Base-by-base conservation (phyloP, 139 green algal genomes). In the Tetratostichococcus sp. region DNA sequence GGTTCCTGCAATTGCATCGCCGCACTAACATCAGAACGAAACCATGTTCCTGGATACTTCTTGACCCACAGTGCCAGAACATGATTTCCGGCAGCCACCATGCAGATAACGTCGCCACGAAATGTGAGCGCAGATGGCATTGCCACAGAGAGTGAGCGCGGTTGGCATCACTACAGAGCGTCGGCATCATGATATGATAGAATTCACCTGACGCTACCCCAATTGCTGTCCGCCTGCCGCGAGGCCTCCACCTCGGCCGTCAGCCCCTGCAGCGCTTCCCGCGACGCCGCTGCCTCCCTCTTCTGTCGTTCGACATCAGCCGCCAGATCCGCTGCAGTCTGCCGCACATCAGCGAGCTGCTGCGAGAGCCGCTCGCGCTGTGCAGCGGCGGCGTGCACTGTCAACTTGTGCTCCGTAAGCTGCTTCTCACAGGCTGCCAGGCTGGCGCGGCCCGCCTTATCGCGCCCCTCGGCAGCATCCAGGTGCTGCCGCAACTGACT, bases 401-500 rank as follows among this genome's bases (percentile, higher is more conserved):
- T 5, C n/a, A n/a, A n/a, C 50, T n/a, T 25, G 17, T 62, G 50
- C 14, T 28, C 50, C 14, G 17, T 26, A 5, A n/a, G 11, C 14
- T 5, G 50, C 50, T 50, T 62, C 50, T 62, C 11, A 26, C 22
- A 17, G 8, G 39, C 39, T 50, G 39, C 11, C 39, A 11, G 8
- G 8, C 11, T 11, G 6, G 39, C 39, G 11, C 39, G 6, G 39
- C 39, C 11, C 8, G 39, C 39, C 19, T 26, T 62, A 2, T 2
- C 17, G 2, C 26, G 50, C 50, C 2, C 17, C 71, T 77, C 72
- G 0, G 31, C 72, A 33, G 73, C 72, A 68, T 66, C 73, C 14
- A 85, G 69, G 68, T 85, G 71, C 35, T 70, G 76, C 43, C 77
- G 75, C 50, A 89, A 78, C 43, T n/a, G 4, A 8, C 11, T 2